These are phyloP conservation scores for Fusarium aywerte DNA, from an alignment of 2,329 filamentous ascomycete genomes.

Conservation along the genomic window DNA sequence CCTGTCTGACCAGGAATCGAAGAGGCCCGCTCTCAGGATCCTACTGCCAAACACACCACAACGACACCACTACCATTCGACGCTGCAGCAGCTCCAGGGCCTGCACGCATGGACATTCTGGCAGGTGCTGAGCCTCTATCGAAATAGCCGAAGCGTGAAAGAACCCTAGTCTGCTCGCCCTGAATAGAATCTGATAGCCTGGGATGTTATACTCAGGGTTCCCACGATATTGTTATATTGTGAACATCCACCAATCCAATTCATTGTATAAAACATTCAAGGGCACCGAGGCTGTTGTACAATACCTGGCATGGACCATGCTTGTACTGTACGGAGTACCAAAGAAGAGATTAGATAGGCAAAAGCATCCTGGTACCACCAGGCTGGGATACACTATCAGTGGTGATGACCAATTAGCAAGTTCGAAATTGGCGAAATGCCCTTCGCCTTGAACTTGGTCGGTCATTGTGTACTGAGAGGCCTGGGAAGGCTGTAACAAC, in stretches of 20 bases:
- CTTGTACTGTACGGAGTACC: conserved; percentile 10
- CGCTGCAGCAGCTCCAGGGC: conserved; percentile 24
- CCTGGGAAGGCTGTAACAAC: conserved; percentile 17
- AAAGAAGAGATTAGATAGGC: conserved; percentile 35
- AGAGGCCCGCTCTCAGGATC: conserved; percentile 22
- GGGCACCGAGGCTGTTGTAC: conserved; percentile 13
- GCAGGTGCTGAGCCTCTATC: conserved; percentile 16
- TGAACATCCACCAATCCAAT: conserved; percentile 38
- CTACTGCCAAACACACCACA: conserved; percentile 43
- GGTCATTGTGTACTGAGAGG: conserved; percentile 11
- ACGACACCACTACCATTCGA: conserved; percentile 46
- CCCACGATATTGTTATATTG: conserved; percentile 23
- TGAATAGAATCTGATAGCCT: conserved; percentile 26
- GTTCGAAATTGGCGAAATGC: conserved; percentile 23
- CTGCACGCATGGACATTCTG: conserved; percentile 23
- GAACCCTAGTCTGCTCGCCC: conserved; percentile 36
- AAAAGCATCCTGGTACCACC: conserved; percentile 33
- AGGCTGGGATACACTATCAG: conserved; percentile 34
- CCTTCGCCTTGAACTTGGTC: conserved; percentile 13
- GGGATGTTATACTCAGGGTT: conserved; percentile 29
- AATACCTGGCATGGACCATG: conserved; percentile 30
- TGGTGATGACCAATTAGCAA: conserved; percentile 31
- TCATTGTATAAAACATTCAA: conserved; percentile 11
- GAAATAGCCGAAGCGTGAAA: conserved; percentile 26
- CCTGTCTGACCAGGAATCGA: conserved; percentile 32